Base-by-base conservation (phyloP, 208 protist species). In the Trypanosoma mega region DNA sequence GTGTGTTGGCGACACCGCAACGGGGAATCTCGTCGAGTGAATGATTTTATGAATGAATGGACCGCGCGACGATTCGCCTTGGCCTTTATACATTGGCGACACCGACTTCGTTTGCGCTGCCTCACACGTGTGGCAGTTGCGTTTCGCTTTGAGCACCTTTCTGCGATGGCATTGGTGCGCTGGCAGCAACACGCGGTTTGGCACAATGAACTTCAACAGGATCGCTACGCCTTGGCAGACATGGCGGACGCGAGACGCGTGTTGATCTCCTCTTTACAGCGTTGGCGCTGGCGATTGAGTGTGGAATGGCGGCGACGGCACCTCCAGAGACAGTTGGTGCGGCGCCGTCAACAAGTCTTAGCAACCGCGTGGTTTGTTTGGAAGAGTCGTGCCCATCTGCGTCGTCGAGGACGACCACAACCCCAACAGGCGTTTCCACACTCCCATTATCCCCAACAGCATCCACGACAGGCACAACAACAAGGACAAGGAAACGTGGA, bases 361-460 rank as follows among this genome's bases (percentile, higher is more conserved):
- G 63, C 53, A 24, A 39, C 2, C 9, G 54, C 45, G 11, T 69
- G 39, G 36, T 69, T 62, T 41, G 46, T 45, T 4, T 69, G 63
- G 63, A 52, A 48, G 18, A 44, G 63, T 8, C 49, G 45, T n/a
- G 46, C 33, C 3, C 47, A 62, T 18, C 23, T 62, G 52, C 18
- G 20, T n/a, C n/a, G n/a, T n/a, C n/a, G n/a, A n/a, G n/a, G n/a
- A n/a, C n/a, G n/a, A n/a, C n/a, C n/a, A n/a, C n/a, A n/a, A n/a
- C n/a, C n/a, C n/a, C n/a, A n/a, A n/a, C n/a, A n/a, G n/a, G n/a
- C n/a, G n/a, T n/a, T n/a, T n/a, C n/a, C n/a, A n/a, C n/a, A n/a
- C n/a, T n/a, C n/a, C n/a, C n/a, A n/a, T n/a, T n/a, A n/a, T n/a
- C n/a, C n/a, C n/a, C n/a, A n/a, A n/a, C n/a, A n/a, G n/a, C n/a